Percentiles rank a stretch among this genome's conserved stretches.
Conservation (phyloP, 345 rosid species). For the Eucalyptus melliodora region DNA sequence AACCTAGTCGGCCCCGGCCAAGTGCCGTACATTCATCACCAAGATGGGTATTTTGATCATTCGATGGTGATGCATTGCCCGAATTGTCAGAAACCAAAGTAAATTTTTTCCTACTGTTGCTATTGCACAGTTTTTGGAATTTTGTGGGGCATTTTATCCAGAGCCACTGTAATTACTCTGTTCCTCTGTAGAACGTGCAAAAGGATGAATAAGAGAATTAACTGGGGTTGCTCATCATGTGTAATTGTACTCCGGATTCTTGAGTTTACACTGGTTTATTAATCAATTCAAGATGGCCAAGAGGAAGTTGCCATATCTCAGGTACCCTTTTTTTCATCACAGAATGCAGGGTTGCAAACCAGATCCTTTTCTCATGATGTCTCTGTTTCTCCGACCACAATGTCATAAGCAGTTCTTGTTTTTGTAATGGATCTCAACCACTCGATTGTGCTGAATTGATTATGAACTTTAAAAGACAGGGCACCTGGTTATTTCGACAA, state of each 20-base stretch:
- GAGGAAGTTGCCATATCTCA: background rate
- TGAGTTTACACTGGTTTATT: background rate
- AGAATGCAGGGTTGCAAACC: background rate
- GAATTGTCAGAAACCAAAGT: background rate
- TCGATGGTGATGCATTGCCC: background rate
- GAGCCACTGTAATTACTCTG: background rate
- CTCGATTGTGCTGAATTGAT: background rate
- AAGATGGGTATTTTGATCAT: slow-evolving; percentile 67
- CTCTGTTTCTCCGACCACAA: background rate
- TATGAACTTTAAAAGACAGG: background rate
- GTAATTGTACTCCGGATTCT: background rate
- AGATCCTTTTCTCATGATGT: background rate
- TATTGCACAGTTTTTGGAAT: background rate
- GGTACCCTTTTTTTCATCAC: background rate
- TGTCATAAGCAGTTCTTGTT: background rate
- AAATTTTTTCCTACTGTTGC: background rate
- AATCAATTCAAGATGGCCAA: background rate
- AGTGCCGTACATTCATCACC: slow-evolving; percentile 61
- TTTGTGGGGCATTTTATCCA: background rate
- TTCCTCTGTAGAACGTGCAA: background rate
- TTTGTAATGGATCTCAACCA: background rate
- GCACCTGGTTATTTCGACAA: background rate
- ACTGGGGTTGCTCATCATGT: background rate
- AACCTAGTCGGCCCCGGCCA: slow-evolving; percentile 23
- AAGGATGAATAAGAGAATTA: background rate